Evolutionary conservation across 495 filamentous ascomycete species (phyloP), one percentile per base, ranked within the genome.

Genomic region (Choiromyces venosus): DNA sequence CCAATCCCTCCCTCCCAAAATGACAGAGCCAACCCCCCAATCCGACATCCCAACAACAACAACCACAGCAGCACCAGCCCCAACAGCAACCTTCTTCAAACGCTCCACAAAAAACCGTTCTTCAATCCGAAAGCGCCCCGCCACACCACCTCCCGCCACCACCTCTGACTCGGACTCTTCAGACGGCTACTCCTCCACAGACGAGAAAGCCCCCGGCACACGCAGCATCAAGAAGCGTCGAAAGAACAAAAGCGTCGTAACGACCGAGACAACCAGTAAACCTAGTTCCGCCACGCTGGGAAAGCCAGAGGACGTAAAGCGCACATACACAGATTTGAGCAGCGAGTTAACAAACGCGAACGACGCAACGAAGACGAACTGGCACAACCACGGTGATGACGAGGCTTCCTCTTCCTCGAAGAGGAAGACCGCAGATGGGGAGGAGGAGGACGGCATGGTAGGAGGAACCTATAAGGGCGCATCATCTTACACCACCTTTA

Each of bases 361-460:
- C 81, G 94, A 97, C 80, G 95, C 95, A n/a, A 98, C 95, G 7
- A 97, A 96, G 76, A 87, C 88, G 33, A 91, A 96, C 81, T 97
- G 93, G 93, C 95, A 91, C 83, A 93, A 93, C 74, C 52, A 61
- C 4, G 52, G 52, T 25, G 91, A 94, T 68, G 85, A 88, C 66
- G 81, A 84, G 36, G 74, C 74, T 2, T 76, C 82, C 21, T 79
- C 82, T 37, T 25, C 69, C 33, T 61, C 76, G 16, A n/a, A 52
- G 18, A 18, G 88, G 86, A 33, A 91, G 91, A 44, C 73, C 35
- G 67, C 69, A 16, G 68, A 79, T 29, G 78, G 77, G 52, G 73
- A 77, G n/a, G 70, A 80, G 65, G 65, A 76, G 66, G 68, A 74
- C 67, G 64, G 80, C 18, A 66, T 46, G 0, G 39, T 70, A 37